Evolutionary conservation across 169 alveolate genomes (phyloP), one percentile per base, ranked within the genome.

Genomic region (Eimeria maxima): DNA sequence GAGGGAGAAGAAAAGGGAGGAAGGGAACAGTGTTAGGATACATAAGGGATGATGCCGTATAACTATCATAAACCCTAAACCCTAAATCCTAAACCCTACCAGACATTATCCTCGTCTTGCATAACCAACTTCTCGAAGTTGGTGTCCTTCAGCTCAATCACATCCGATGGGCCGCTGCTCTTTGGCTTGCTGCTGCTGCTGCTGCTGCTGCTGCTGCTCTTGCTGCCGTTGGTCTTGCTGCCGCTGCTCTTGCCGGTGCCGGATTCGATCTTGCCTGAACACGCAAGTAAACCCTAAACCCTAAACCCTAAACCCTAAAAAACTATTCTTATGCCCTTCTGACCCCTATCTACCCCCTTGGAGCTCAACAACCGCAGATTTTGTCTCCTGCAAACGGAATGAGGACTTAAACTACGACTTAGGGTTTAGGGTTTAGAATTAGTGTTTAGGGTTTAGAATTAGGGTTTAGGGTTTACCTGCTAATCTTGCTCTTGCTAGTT

Each of bases 111-210:
- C 22, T 24, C 57, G 81, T 97, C 98, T 38, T 97, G 89, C 93
- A 96, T 96, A 10, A 97, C 98, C 65, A 95, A 7, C 80, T 95
- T 91, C 45, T 97, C 96, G 76, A 97, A 97, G 96, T 97, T 97
- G 14, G 55, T 50, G 60, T 95, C 98, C 53, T 97, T 97, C 80
- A 97, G 86, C 71, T 95, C 98, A 18, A 94, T 83, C 22, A 94
- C 96, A 53, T 94, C 92, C 18, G 96, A 92, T 16, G 84, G 78
- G 60, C 76, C 93, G 73, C 53, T 47, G 78, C 69, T 65, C 86
- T 57, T 73, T 33, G 63, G 65, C 53, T 33, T n/a, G 91, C 69
- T 47, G 89, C 84, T 83, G 81, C 96, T 81, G 71, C 90, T 47
- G 44, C 83, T 44, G 80, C 74, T 55, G 65, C 76, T 63, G 96